phyloP scores from a whole-genome alignment of 208 protist species.

The Crithidia acanthocephali region DNA sequence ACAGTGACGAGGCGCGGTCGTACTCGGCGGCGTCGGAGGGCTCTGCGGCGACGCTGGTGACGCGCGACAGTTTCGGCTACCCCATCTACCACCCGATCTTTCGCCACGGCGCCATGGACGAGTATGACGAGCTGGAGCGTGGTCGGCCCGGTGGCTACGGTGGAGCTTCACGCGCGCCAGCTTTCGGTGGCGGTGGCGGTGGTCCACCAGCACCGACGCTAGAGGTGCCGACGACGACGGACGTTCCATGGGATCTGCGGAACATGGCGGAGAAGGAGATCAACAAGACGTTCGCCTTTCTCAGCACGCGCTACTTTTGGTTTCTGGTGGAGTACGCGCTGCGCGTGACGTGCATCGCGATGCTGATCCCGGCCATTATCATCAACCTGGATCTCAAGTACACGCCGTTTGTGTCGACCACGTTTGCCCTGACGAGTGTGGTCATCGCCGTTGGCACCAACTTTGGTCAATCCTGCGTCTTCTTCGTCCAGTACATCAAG shows the following conservation, averaged over 20 bases:
- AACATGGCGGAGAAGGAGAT: constrained; percentile 28
- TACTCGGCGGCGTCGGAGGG: background rate
- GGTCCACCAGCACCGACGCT: background rate
- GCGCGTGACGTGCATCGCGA: constrained; percentile 68
- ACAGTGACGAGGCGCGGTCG: background rate
- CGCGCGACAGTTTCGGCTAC: constrained; percentile 34
- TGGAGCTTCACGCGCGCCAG: background rate
- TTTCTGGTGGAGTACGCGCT: constrained; percentile 65
- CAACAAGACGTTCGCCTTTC: constrained; percentile 52
- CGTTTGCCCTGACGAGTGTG: constrained; percentile 58
- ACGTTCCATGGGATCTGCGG: constrained; percentile 68
- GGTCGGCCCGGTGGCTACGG: background rate
- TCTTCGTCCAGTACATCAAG: constrained; percentile 63
- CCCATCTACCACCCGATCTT: constrained; percentile 29
- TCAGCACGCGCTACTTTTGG: constrained; percentile 71
- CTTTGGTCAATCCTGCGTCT: constrained; percentile 53
- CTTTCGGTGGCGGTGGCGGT: constrained; percentile 2
- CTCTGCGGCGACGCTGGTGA: constrained; percentile 11
- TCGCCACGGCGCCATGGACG: constrained; percentile 7
- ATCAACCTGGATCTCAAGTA: constrained; percentile 42
- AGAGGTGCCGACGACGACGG: constrained; percentile 33
- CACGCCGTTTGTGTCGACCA: constrained; percentile 49
- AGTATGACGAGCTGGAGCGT: constrained; percentile 1
- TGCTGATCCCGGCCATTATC: constrained; percentile 64
- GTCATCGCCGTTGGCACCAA: constrained; percentile 58